A percentile compares a stretch with the other conserved stretches of the same genome.
Evolutionary conservation across 257 asterid species (phyloP).

Genomic region (Henckelia pumila): DNA sequence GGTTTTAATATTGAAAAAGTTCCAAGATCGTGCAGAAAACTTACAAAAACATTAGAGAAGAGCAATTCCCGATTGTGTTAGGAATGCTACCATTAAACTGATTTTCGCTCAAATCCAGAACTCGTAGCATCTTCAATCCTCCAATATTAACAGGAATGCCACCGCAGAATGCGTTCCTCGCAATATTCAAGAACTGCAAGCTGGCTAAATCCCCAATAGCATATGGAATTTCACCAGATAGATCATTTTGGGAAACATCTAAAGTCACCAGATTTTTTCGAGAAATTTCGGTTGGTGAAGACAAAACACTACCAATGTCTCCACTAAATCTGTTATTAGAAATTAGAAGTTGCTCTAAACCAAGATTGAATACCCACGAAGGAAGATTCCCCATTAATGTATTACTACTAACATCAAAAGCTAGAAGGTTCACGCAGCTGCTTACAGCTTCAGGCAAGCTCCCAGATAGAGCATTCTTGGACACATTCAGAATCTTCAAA

Average conservation of each 20-base stretch:
- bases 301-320: slow-evolving; percentile 29
- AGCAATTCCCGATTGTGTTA: slow-evolving; percentile 54
- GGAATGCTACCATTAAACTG: slow-evolving; percentile 65
- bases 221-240: slow-evolving; percentile 61
- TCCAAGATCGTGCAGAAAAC: slow-evolving; percentile 27
- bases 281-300: slow-evolving; percentile 30
- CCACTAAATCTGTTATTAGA: slow-evolving; percentile 63
- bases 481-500: slow-evolving; percentile 53
- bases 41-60: slow-evolving; percentile 63
- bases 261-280: slow-evolving; percentile 46
- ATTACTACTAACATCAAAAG: slow-evolving; percentile 52
- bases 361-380: slow-evolving; percentile 55
- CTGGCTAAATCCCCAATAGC: slow-evolving; percentile 52
- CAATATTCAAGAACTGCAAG: slow-evolving; percentile 55
- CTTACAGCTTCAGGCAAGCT: slow-evolving; percentile 60
- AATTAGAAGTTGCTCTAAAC: slow-evolving; percentile 45
- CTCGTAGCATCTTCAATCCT: slow-evolving; percentile 36
- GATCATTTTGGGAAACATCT: slow-evolving; percentile 68
- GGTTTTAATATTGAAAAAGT: background rate
- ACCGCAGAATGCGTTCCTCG: slow-evolving; percentile 58
- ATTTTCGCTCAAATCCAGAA: slow-evolving; percentile 71
- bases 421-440: slow-evolving; percentile 50
- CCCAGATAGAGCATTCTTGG: slow-evolving; percentile 52
- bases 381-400: slow-evolving; percentile 61
- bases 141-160: slow-evolving; percentile 54